These are phyloP conservation scores for Solioccasus polychromus DNA, from an alignment of 768 basidiomycete species.

Conservation along the genomic window DNA sequence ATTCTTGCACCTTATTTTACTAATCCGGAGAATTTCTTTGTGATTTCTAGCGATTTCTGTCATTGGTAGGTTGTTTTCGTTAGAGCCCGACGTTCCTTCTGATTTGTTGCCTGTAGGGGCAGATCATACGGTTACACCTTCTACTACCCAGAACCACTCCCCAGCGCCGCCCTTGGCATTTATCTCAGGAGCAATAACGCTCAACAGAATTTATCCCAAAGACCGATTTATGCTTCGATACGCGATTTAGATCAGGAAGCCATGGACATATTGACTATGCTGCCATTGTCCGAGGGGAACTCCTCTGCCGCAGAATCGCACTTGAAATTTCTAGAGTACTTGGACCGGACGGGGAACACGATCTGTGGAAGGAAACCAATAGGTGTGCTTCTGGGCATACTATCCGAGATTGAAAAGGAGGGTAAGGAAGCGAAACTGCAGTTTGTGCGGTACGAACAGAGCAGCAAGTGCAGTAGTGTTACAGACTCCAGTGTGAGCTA, in stretches of 20 bases:
- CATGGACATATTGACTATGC: conserved; percentile 66
- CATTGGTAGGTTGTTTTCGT: conserved; percentile 68
- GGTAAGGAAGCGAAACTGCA: conserved; percentile 42
- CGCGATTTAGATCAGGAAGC: conserved; percentile 82
- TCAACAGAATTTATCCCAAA: conserved; percentile 38
- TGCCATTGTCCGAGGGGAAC: conserved; percentile 40
- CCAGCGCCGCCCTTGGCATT: conserved; percentile 43
- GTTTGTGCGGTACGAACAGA: conserved; percentile 95
- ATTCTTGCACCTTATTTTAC: conserved; percentile 80
- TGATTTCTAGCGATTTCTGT: conserved; percentile 96
- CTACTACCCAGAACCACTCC: conserved; percentile 70
- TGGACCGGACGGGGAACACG: conserved; percentile 80
- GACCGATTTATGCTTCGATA: conserved; percentile 84
- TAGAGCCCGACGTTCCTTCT: neutral
- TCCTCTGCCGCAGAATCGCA: conserved; percentile 56
- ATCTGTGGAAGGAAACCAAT: conserved; percentile 98
- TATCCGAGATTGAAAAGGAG: conserved; percentile 54
- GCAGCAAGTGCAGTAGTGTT: conserved; percentile 64
- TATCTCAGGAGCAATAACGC: conserved; percentile 46
- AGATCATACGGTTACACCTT: conserved; percentile 82
- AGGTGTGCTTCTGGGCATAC: conserved; percentile 81
- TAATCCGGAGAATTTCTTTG: conserved; percentile 76
- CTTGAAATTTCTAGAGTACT: conserved; percentile 60
- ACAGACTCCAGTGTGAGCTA: conserved; percentile 94
- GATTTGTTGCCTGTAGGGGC: conserved; percentile 52